Conservation (phyloP, 2,329 filamentous ascomycete genomes). For the Boeremia exigua region DNA sequence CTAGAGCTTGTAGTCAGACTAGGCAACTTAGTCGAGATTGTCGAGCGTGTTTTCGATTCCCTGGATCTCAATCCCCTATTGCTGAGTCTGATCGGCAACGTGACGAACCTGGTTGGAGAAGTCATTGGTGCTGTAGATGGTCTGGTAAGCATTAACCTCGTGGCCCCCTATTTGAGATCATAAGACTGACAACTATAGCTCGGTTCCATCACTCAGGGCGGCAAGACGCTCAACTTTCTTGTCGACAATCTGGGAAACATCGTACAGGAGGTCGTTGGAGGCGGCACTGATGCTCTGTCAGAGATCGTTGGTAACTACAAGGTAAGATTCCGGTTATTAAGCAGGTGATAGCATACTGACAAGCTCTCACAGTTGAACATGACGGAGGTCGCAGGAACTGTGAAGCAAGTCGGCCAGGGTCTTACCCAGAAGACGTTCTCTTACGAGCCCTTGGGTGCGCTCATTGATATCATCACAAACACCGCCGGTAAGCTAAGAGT, state of each 20-base stretch:
- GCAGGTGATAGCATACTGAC: neutral
- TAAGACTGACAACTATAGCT: constrained; percentile 42
- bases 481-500: constrained; percentile 39
- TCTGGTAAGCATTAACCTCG: constrained; percentile 38
- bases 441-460: constrained; percentile 57
- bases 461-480: constrained; percentile 65
- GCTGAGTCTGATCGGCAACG: constrained; percentile 62
- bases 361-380: constrained; percentile 54
- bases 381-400: constrained; percentile 55
- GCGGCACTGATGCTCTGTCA: constrained; percentile 53
- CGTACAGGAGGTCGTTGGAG: constrained; percentile 63
- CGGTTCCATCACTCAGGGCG: constrained; percentile 64
- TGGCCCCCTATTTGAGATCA: neutral
- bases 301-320: constrained; percentile 65
- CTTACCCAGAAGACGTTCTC: constrained; percentile 60
- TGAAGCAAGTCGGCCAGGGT: constrained; percentile 46
- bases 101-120: constrained; percentile 58
- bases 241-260: constrained; percentile 69
- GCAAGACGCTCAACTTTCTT: constrained; percentile 61
- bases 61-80: constrained; percentile 68
- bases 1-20: constrained; percentile 66
- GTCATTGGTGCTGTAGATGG: constrained; percentile 66
- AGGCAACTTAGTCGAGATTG: constrained; percentile 65
- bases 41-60: constrained; percentile 65
- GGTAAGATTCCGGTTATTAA: constrained; percentile 13